Evolutionary conservation across 148 eudicot genomes (phyloP).

Genomic region (Cornus kousa): DNA sequence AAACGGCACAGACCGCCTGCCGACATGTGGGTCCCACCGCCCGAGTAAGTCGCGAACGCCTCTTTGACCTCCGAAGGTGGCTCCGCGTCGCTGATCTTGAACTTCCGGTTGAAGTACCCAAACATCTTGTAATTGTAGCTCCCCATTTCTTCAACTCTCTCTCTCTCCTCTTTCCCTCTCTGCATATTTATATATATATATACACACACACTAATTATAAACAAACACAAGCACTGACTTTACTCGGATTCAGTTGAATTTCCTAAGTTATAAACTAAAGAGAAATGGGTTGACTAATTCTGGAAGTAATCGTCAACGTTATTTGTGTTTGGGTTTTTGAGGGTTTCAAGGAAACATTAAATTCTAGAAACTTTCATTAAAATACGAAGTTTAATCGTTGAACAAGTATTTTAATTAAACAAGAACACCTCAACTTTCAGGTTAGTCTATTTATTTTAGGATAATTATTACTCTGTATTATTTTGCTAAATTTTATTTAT

Average conservation of each 20-base stretch:
- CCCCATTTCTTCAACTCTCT: neutral
- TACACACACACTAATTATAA: neutral
- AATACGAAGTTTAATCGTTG: neutral
- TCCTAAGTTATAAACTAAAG: neutral
- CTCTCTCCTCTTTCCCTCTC: neutral
- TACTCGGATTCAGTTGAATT: neutral
- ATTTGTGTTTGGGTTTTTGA: neutral
- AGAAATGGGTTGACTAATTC: neutral
- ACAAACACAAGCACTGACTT: neutral
- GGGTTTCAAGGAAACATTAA: neutral
- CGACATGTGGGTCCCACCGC: conserved; percentile 32
- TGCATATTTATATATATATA: neutral
- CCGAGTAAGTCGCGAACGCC: conserved; percentile 47
- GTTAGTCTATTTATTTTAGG: too few species aligned
- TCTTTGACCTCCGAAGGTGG: conserved; percentile 74
- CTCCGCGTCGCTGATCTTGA: conserved; percentile 54
- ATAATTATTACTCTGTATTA: too few species aligned
- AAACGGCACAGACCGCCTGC: conserved; percentile 47
- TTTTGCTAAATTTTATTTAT: too few species aligned
- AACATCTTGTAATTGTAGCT: conserved; percentile 67
- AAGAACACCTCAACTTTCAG: too few species aligned
- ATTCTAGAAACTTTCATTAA: neutral
- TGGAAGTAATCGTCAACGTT: neutral
- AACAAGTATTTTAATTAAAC: neutral
- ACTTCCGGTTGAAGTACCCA: conserved; percentile 64